These are phyloP conservation scores for Lactifluus hygrophoroides DNA, from an alignment of 768 basidiomycete species.

Conservation along the genomic window DNA sequence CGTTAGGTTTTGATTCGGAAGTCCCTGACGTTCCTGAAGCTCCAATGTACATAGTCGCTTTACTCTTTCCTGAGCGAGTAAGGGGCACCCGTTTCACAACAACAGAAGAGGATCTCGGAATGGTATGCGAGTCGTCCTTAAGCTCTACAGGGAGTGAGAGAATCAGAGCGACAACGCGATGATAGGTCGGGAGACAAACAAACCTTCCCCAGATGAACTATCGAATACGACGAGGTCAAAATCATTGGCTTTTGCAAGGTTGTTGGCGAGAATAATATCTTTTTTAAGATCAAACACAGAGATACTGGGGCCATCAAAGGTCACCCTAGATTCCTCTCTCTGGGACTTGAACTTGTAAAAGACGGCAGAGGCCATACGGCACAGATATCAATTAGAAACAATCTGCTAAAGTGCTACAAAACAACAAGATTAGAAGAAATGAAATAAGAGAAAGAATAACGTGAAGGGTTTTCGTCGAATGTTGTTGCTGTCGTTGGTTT, in stretches of 20 bases:
- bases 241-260: slow-evolving; percentile 92
- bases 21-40: slow-evolving; percentile 39
- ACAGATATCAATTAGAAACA: slow-evolving; percentile 21
- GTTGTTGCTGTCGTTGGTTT: neutral
- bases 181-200: neutral
- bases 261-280: slow-evolving; percentile 95
- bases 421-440: slow-evolving; percentile 3
- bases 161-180: neutral
- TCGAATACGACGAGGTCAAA: slow-evolving; percentile 91
- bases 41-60: slow-evolving; percentile 65
- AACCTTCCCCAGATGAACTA: slow-evolving; percentile 83
- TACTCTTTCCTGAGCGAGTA: slow-evolving; percentile 72
- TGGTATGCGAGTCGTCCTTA: slow-evolving; percentile 83
- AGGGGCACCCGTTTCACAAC: slow-evolving; percentile 87
- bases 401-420: slow-evolving; percentile 9
- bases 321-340: slow-evolving; percentile 88
- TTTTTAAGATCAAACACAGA: slow-evolving; percentile 98
- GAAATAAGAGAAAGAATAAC: neutral
- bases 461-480: neutral
- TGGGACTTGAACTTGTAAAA: slow-evolving; percentile 98
- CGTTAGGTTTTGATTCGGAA: slow-evolving; percentile 23
- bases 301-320: slow-evolving; percentile 98
- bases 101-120: slow-evolving; percentile 92
- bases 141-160: slow-evolving; percentile 48
- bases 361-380: slow-evolving; percentile 79